Percentiles rank a stretch among this genome's conserved stretches.
phyloP scores from a whole-genome alignment of 2,329 filamentous ascomycete genomes.

The Colletotrichum godetiae region DNA sequence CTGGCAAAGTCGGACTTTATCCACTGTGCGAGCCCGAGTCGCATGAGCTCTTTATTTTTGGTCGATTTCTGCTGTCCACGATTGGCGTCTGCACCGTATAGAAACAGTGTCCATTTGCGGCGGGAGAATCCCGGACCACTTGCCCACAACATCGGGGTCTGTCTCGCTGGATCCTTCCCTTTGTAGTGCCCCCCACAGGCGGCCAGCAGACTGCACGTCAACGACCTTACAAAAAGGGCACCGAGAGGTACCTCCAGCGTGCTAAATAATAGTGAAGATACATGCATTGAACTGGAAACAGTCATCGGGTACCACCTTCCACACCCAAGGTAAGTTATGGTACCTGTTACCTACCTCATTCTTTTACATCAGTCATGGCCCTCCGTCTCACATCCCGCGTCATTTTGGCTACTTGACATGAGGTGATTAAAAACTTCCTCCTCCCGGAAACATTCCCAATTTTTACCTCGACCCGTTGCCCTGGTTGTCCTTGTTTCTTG shows the following conservation, averaged over 20 bases:
- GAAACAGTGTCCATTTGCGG: neutral
- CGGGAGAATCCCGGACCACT: slow-evolving; percentile 5
- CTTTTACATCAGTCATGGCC: slow-evolving; percentile 7
- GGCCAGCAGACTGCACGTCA: neutral
- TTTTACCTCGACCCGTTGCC: neutral
- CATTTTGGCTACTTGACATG: slow-evolving; percentile 17
- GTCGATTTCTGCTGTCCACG: neutral
- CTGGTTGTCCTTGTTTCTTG: neutral
- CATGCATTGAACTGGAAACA: neutral
- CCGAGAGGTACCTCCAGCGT: neutral
- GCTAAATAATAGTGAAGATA: neutral
- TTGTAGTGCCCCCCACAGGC: neutral
- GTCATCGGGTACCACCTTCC: neutral
- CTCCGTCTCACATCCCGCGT: slow-evolving; percentile 17
- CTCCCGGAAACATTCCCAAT: slow-evolving; percentile 3
- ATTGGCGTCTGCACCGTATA: neutral
- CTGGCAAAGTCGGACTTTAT: neutral
- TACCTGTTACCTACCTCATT: neutral
- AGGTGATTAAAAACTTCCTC: slow-evolving; percentile 8
- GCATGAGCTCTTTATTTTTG: neutral
- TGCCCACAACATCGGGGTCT: slow-evolving; percentile 1
- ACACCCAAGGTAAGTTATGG: neutral
- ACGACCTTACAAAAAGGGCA: neutral
- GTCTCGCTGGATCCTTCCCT: slow-evolving; percentile 4
- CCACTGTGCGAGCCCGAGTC: slow-evolving; percentile 4